These are phyloP conservation scores for Mariannaea sp. DNA, from an alignment of 2,329 filamentous ascomycete species.

Conservation along the genomic window DNA sequence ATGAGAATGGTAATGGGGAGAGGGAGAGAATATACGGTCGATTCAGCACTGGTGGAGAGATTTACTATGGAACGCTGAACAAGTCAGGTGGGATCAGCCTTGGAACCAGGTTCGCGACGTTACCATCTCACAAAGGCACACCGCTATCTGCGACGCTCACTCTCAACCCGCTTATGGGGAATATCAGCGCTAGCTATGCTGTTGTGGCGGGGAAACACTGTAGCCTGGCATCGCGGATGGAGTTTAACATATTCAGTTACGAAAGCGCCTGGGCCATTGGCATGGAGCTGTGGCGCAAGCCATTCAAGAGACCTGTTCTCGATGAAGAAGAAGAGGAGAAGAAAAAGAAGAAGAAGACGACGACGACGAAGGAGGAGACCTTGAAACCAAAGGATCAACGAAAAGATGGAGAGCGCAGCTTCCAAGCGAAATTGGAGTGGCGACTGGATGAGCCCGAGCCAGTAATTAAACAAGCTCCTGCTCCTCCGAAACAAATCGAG, in stretches of 20 bases:
- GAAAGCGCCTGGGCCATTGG: conserved; percentile 93
- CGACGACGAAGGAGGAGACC: not conserved
- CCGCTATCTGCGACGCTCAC: conserved; percentile 94
- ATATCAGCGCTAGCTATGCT: conserved; percentile 87
- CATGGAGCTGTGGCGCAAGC: conserved; percentile 87
- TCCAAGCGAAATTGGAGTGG: conserved; percentile 60
- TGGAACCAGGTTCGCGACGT: conserved; percentile 85
- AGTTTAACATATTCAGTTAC: conserved; percentile 98
- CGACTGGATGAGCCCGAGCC: conserved; percentile 48
- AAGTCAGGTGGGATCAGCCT: conserved; percentile 92
- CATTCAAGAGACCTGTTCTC: conserved; percentile 46
- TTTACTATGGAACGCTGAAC: conserved; percentile 94
- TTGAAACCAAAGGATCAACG: conserved; percentile 12
- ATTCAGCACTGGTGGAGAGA: conserved; percentile 87
- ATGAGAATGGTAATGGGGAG: conserved; percentile 42
- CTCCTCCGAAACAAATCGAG: conserved; percentile 22
- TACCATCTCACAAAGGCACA: conserved; percentile 79
- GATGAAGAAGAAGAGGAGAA: conserved; percentile 39
- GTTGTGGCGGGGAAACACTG: conserved; percentile 84
- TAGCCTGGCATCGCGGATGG: conserved; percentile 86
- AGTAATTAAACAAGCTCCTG: conserved; percentile 17
- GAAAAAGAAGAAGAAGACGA: not conserved
- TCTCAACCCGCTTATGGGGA: conserved; percentile 92
- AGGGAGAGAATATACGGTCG: conserved; percentile 73
- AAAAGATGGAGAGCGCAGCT: conserved; percentile 53